A percentile compares a stretch with the other conserved stretches of the same genome.
These are phyloP conservation scores for Rhododendron ferrugineum DNA, from an alignment of 148 eudicot genomes.

Conservation along the genomic window DNA sequence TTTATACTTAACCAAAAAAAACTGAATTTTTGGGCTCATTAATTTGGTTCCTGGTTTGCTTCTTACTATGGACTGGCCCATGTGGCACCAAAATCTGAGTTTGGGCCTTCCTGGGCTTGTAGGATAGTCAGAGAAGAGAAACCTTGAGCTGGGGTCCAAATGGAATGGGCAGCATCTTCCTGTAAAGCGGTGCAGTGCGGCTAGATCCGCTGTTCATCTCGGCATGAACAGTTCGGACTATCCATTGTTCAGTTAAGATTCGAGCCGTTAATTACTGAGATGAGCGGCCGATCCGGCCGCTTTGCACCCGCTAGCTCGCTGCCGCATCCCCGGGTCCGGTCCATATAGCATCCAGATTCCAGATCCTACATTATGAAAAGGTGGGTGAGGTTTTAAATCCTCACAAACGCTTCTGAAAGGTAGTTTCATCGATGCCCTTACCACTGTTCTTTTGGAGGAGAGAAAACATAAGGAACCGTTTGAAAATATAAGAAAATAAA, in stretches of 20 bases:
- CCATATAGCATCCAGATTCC: neutral
- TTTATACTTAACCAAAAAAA: neutral
- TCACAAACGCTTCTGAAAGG: neutral
- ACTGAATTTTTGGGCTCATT: too few species aligned
- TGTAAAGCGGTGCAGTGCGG: too few species aligned
- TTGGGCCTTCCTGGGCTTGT: neutral
- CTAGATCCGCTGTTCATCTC: too few species aligned
- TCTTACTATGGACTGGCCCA: neutral
- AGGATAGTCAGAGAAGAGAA: neutral
- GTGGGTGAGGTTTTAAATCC: neutral
- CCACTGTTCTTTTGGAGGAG: neutral
- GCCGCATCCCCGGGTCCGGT: neutral
- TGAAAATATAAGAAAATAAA: neutral
- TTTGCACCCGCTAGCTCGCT: too few species aligned
- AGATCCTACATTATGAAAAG: neutral
- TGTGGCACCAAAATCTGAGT: neutral
- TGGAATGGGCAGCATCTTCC: too few species aligned
- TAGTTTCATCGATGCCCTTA: neutral
- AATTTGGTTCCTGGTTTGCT: neutral
- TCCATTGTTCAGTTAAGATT: too few species aligned
- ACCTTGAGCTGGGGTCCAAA: neutral
- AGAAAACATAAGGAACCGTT: neutral
- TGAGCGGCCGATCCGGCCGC: too few species aligned
- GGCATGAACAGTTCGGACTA: too few species aligned
- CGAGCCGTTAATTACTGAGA: too few species aligned